Percentiles rank a stretch among this genome's conserved stretches.
phyloP scores from a whole-genome alignment of 768 basidiomycete species.

The Amanita rimosa region DNA sequence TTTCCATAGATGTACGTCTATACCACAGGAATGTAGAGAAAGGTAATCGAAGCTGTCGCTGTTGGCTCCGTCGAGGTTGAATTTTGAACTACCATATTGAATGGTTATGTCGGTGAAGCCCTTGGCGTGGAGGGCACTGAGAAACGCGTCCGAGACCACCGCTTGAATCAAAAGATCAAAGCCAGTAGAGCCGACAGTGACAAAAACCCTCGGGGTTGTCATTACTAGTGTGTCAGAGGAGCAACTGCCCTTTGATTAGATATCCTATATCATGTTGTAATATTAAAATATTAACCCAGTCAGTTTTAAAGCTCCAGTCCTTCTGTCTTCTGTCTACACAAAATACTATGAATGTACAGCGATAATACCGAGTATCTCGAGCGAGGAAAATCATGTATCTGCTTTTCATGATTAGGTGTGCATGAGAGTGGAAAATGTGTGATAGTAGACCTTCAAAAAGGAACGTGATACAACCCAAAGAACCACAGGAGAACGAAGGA shows the following conservation, averaged over 20 bases:
- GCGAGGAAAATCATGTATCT: neutral
- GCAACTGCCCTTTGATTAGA: no score
- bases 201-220: no score
- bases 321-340: neutral
- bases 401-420: neutral
- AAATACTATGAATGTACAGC: constrained; percentile 4
- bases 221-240: no score
- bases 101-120: no score
- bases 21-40: constrained; percentile 15
- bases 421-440: neutral
- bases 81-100: neutral
- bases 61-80: neutral
- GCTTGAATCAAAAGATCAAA: no score
- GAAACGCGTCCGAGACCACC: no score
- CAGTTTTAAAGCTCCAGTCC: no score
- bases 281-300: no score
- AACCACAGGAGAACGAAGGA: neutral
- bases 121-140: no score
- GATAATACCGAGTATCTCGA: neutral
- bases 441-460: neutral
- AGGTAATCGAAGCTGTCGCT: neutral
- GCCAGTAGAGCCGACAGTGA: no score
- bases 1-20: constrained; percentile 55
- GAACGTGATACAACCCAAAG: neutral
- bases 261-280: no score